phyloP scores from a whole-genome alignment of 805 yeast genomes.

The Yamadazyma akitaensis region DNA sequence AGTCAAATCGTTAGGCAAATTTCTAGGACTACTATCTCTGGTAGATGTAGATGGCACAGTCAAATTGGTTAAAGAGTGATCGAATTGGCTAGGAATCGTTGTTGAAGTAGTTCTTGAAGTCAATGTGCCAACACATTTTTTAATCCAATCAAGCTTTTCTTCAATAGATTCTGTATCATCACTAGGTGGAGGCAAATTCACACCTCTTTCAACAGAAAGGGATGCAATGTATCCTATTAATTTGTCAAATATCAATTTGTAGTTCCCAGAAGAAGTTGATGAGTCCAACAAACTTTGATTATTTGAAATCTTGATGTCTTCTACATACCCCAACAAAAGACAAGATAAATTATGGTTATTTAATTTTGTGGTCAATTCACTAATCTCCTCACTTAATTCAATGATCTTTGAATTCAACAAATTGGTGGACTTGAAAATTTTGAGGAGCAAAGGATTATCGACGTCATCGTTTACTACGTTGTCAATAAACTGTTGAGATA shows the following conservation, averaged over 20 bases:
- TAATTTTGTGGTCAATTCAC: slow-evolving; percentile 23
- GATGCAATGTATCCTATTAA: slow-evolving; percentile 47
- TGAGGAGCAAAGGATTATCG: slow-evolving; percentile 26
- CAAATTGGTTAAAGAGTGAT: slow-evolving; percentile 8
- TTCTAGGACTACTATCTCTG: slow-evolving; percentile 13
- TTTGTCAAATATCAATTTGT: slow-evolving; percentile 31
- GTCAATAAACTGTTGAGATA: slow-evolving; percentile 33
- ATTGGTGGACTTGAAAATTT: slow-evolving; percentile 31
- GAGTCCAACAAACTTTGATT: not conserved
- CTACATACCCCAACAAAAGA: slow-evolving; percentile 46
- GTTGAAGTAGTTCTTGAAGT: slow-evolving; percentile 7
- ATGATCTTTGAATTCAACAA: slow-evolving; percentile 30
- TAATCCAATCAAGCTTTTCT: slow-evolving; percentile 34
- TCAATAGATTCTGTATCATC: slow-evolving; percentile 19
- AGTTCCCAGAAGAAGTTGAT: not conserved
- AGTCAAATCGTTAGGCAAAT: slow-evolving; percentile 4
- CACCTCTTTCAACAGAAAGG: slow-evolving; percentile 40
- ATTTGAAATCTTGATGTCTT: slow-evolving; percentile 33
- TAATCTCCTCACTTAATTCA: slow-evolving; percentile 25
- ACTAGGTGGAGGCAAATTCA: slow-evolving; percentile 35
- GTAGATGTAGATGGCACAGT: slow-evolving; percentile 14
- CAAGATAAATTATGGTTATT: slow-evolving; percentile 44
- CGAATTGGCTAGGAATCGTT: not conserved
- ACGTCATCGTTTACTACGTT: slow-evolving; percentile 23
- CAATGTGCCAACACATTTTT: slow-evolving; percentile 38